Evolutionary conservation across 139 green algal genomes (phyloP).

Genomic region (Chlorella sp.): DNA sequence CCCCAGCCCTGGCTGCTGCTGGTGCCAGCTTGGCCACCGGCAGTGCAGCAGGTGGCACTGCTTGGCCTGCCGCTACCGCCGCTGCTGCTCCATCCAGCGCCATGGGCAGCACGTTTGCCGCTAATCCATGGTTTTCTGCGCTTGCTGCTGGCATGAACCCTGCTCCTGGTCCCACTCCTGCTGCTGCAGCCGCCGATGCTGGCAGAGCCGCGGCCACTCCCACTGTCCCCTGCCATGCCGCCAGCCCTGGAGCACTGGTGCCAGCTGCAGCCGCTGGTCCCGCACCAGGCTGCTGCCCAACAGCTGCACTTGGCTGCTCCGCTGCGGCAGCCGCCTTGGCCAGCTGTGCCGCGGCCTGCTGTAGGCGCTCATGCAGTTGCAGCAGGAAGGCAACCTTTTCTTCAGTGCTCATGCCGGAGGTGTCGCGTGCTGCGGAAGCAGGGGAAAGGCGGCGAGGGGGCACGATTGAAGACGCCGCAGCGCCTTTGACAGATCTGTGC

Average conservation of each 20-base stretch:
- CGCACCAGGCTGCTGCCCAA: background rate
- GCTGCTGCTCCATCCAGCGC: slow-evolving; percentile 5
- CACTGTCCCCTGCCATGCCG: background rate
- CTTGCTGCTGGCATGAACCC: background rate
- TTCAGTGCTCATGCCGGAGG: slow-evolving; percentile 38
- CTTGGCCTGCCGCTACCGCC: background rate
- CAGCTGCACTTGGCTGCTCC: background rate
- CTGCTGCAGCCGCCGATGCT: background rate
- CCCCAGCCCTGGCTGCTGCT: background rate
- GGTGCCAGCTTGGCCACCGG: background rate
- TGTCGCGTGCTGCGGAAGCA: slow-evolving; percentile 49
- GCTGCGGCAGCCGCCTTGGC: background rate
- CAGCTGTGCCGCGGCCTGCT: slow-evolving; percentile 23
- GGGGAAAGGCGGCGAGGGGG: too few species aligned
- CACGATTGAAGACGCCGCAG: too few species aligned
- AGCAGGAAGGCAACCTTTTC: slow-evolving; percentile 67
- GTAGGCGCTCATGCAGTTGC: slow-evolving; percentile 59
- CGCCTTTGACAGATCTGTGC: too few species aligned
- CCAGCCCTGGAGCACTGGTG: background rate
- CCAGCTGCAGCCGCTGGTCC: background rate
- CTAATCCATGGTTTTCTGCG: slow-evolving; percentile 3
- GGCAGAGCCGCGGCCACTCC: too few species aligned
- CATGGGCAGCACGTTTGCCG: slow-evolving; percentile 10
- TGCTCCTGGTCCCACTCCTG: background rate
- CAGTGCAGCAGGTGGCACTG: background rate